A percentile compares a stretch with the other conserved stretches of the same genome.
Conservation (phyloP, 1,284 basidiomycete species). For the Macrocystidia cucumis region DNA sequence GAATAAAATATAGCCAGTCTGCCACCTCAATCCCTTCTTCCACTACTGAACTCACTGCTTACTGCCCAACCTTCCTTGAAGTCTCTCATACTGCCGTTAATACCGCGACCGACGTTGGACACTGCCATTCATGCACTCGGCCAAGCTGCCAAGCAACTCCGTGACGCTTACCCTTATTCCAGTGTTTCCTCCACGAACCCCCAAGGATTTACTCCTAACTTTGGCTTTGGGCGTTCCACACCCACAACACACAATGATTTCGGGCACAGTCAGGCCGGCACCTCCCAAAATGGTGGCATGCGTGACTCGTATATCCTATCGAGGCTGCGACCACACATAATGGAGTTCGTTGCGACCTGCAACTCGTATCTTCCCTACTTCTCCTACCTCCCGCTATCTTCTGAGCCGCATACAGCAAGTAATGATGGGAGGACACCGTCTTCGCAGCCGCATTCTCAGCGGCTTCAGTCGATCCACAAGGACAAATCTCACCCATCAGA, state of each 20-base stretch:
- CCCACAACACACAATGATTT: slow-evolving; percentile 10
- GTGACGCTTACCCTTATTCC: slow-evolving; percentile 77
- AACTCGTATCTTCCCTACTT: slow-evolving; percentile 79
- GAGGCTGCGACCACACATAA: slow-evolving; percentile 64
- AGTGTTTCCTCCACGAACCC: slow-evolving; percentile 33
- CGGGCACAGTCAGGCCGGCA: slow-evolving; percentile 16
- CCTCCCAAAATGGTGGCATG: slow-evolving; percentile 43
- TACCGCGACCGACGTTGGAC: slow-evolving; percentile 72
- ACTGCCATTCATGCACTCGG: slow-evolving; percentile 62
- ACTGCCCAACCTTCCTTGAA: slow-evolving; percentile 61
- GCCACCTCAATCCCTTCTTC: slow-evolving; percentile 65
- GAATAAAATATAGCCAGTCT: slow-evolving; percentile 68
- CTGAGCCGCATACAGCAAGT: slow-evolving; percentile 16
- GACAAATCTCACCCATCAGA: slow-evolving; percentile 64
- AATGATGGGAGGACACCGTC: no score
- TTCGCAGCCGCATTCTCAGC: slow-evolving; percentile 30
- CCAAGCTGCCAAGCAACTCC: slow-evolving; percentile 60
- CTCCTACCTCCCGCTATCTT: slow-evolving; percentile 39
- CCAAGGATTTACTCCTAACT: slow-evolving; percentile 18
- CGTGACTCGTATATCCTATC: slow-evolving; percentile 71
- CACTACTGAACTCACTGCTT: slow-evolving; percentile 60
- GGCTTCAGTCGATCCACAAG: slow-evolving; percentile 43
- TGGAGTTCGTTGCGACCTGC: slow-evolving; percentile 67
- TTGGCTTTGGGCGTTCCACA: slow-evolving; percentile 39
- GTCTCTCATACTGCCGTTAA: slow-evolving; percentile 57